Evolutionary conservation across 192 early-diverging fungal genomes (phyloP).

Genomic region (Pilaira anomala): DNA sequence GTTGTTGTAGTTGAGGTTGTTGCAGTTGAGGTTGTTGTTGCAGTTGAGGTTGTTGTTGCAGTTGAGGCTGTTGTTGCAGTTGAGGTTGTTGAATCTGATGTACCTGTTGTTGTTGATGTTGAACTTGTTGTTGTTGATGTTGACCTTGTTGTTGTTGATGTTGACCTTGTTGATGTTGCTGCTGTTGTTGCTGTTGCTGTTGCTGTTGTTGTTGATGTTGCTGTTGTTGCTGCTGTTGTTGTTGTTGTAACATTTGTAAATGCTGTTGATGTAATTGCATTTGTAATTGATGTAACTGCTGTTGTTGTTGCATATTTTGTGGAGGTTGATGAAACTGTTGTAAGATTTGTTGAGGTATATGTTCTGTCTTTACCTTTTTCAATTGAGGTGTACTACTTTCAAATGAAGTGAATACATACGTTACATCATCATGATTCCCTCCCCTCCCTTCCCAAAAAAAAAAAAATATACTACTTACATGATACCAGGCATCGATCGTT

Average conservation of each 20-base stretch:
- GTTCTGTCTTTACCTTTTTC: constrained; percentile 19
- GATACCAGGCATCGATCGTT: constrained; percentile 9
- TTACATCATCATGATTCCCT: neutral
- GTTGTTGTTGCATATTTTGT: neutral
- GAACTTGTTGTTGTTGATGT: neutral
- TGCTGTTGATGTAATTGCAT: neutral
- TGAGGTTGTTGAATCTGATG: neutral
- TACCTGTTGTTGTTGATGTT: constrained; percentile 21
- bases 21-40: constrained; percentile 15
- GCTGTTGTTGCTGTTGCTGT: neutral
- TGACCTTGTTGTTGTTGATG: neutral
- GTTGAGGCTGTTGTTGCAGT: neutral
- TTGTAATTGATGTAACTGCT: neutral
- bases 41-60: neutral
- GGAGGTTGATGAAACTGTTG: constrained; percentile 1
- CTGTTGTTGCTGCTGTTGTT: constrained; percentile 5
- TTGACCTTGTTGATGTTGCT: neutral
- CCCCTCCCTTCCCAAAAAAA: too few relatives aligned
- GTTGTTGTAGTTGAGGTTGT: neutral
- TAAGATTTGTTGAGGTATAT: constrained; percentile 6
- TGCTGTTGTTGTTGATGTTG: neutral
- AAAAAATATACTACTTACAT: constrained; percentile 11
- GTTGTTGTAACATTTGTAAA: constrained; percentile 2
- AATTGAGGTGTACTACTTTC: constrained; percentile 17
- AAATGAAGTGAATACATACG: neutral